Evolutionary conservation across 2,329 filamentous ascomycete species (phyloP).

Genomic region (Exophiala dermatitidis): DNA sequence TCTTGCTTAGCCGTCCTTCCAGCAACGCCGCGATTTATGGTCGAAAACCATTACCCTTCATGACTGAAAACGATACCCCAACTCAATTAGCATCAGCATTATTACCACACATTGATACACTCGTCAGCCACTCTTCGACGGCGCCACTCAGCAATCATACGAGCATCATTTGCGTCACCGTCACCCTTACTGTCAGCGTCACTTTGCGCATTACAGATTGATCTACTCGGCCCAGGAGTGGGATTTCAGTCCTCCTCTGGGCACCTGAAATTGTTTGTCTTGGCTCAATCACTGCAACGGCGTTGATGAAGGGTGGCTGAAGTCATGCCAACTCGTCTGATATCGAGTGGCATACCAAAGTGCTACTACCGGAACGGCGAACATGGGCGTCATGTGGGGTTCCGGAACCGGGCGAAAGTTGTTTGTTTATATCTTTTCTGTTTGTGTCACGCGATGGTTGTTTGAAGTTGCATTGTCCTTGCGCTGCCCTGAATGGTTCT

Average conservation of each 20-base stretch:
- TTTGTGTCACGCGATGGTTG: not conserved
- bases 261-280: conserved; percentile 4
- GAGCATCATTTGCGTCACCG: conserved; percentile 2
- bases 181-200: not conserved
- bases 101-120: conserved; percentile 18
- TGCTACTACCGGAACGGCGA: not conserved
- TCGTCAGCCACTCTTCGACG: not conserved
- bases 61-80: conserved; percentile 18
- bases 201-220: not conserved
- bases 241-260: not conserved
- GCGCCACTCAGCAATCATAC: conserved; percentile 4
- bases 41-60: conserved; percentile 12
- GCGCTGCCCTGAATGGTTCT: not conserved
- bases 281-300: conserved; percentile 6
- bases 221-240: conserved; percentile 2
- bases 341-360: not conserved
- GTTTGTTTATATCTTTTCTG: not conserved
- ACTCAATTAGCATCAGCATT: conserved; percentile 21
- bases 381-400: conserved; percentile 2
- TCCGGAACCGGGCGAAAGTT: not conserved
- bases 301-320: conserved; percentile 7
- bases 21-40: conserved; percentile 15
- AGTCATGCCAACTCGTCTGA: not conserved
- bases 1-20: not conserved
- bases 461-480: not conserved